Conservation (phyloP, 352 stramenopile species). For the Phytopythium delawarense region DNA sequence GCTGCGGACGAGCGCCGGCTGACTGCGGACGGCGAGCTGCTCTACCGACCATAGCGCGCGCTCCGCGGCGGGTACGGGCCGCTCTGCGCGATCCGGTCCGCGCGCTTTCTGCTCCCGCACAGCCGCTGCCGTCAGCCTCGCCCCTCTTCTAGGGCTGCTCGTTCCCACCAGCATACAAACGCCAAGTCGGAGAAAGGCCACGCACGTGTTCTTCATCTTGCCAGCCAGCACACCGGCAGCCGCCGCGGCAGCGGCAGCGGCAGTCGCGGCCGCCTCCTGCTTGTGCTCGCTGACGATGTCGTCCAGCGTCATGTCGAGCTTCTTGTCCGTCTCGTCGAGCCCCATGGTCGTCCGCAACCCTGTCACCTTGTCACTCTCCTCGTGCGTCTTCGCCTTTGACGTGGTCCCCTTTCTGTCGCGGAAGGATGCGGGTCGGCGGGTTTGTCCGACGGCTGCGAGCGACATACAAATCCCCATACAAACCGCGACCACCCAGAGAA, state of each 20-base stretch:
- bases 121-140: conserved; percentile 15
- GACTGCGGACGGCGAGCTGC: neutral
- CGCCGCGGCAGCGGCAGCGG: too few relatives aligned
- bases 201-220: conserved; percentile 58
- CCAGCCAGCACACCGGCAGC: conserved; percentile 10
- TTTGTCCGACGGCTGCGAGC: neutral
- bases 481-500: neutral
- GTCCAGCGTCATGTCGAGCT: conserved; percentile 69
- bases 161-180: neutral
- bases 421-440: neutral
- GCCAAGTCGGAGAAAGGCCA: conserved; percentile 2
- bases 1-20: neutral
- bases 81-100: conserved; percentile 52
- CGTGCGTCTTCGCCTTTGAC: neutral
- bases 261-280: conserved; percentile 10
- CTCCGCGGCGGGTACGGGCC: conserved; percentile 43
- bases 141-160: neutral
- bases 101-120: conserved; percentile 43
- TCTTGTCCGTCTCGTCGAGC: conserved; percentile 54
- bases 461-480: neutral
- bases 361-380: neutral
- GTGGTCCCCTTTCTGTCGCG: neutral
- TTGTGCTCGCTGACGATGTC: conserved; percentile 59
- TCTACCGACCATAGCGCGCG: conserved; percentile 19
- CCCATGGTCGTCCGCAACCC: conserved; percentile 12